phyloP scores from a whole-genome alignment of 257 asterid species.

The Solanum chilense region DNA sequence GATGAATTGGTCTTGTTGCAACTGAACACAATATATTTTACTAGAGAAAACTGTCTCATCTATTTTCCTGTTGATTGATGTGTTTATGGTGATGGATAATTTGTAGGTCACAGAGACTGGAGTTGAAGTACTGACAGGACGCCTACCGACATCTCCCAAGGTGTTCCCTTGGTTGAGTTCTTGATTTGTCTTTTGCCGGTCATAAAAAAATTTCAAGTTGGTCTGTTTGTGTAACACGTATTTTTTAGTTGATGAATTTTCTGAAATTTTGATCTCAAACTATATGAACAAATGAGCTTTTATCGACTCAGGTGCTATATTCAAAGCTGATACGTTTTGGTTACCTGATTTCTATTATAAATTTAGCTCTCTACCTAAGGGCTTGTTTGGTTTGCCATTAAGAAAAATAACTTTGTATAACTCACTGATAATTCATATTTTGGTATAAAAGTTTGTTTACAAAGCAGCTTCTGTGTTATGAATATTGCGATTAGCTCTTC shows the following conservation, averaged over 20 bases:
- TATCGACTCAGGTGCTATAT: background rate
- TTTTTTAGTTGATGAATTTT: background rate
- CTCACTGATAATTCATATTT: background rate
- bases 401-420: background rate
- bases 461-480: background rate
- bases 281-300: background rate
- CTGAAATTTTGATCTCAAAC: background rate
- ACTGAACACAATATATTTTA: background rate
- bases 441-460: background rate
- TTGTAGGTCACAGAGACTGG: conserved; percentile 85
- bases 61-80: background rate
- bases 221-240: background rate
- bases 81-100: background rate
- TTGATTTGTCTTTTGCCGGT: conserved; percentile 6
- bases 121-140: conserved; percentile 88
- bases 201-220: background rate
- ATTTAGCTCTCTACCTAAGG: background rate
- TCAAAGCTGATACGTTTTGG: background rate
- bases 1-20: background rate
- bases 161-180: conserved; percentile 78
- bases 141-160: conserved; percentile 80
- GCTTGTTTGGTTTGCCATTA: background rate
- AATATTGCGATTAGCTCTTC: background rate
- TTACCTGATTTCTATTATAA: background rate
- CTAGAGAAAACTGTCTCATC: background rate